Evolutionary conservation across 2,329 filamentous ascomycete species (phyloP).

Genomic region (Mycocentrospora acerina): DNA sequence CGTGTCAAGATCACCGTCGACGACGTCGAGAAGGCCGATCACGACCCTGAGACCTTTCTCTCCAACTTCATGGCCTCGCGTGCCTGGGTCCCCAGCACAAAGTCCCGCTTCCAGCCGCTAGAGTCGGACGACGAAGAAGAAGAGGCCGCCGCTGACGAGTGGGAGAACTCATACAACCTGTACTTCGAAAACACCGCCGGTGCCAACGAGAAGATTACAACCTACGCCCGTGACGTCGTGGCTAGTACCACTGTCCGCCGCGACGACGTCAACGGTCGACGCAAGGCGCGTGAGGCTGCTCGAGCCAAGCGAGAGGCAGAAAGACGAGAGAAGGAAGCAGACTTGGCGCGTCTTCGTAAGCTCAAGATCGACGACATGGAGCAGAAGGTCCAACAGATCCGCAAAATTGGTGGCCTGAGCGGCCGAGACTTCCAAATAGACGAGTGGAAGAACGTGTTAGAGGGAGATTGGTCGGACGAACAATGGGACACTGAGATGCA

Average conservation of each 20-base stretch:
- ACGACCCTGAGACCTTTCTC: conserved; percentile 88
- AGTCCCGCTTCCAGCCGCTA: conserved; percentile 73
- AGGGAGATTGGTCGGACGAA: conserved; percentile 85
- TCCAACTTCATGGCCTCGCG: conserved; percentile 92
- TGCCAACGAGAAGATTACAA: conserved; percentile 82
- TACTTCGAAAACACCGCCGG: conserved; percentile 91
- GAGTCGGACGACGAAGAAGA: conserved; percentile 88
- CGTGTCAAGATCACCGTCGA: conserved; percentile 47
- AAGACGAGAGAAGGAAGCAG: conserved; percentile 73
- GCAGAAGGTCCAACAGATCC: conserved; percentile 82
- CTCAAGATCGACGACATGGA: conserved; percentile 91
- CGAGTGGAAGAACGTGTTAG: conserved; percentile 81
- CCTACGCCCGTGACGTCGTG: conserved; percentile 84
- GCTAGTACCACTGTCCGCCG: conserved; percentile 81
- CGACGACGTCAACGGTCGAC: conserved; percentile 75
- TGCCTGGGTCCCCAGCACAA: conserved; percentile 77
- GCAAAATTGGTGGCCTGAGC: conserved; percentile 78
- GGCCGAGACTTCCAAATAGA: conserved; percentile 69
- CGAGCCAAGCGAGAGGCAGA: conserved; percentile 75
- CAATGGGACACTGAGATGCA: conserved; percentile 91
- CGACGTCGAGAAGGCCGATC: conserved; percentile 73
- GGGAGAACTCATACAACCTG: conserved; percentile 92
- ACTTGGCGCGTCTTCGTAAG: conserved; percentile 80
- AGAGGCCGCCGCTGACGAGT: conserved; percentile 75
- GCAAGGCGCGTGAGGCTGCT: conserved; percentile 77